These are phyloP conservation scores for Marchantia polymorpha DNA, from an alignment of 225 moss, liverwort and hornwort species.

Conservation along the genomic window DNA sequence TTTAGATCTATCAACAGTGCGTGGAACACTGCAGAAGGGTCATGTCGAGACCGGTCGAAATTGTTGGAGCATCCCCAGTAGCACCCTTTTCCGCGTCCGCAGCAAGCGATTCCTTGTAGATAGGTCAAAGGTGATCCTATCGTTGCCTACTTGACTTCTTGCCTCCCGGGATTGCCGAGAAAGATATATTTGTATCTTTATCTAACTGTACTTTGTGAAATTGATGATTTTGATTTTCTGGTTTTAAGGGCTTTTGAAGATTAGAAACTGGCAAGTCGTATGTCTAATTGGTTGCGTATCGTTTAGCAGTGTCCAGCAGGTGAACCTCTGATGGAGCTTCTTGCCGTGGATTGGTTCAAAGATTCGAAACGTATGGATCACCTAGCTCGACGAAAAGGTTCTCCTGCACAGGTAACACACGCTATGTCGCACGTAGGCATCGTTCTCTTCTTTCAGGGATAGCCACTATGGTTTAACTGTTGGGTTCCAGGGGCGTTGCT, in stretches of 20 bases:
- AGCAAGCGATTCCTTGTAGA: constrained; percentile 81
- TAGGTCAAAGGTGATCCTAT: constrained; percentile 61
- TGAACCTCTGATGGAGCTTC: constrained; percentile 80
- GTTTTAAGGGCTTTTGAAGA: too few relatives aligned
- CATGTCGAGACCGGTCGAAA: constrained; percentile 58
- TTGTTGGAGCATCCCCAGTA: constrained; percentile 80
- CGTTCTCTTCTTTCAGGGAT: too few relatives aligned
- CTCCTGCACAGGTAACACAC: constrained; percentile 54
- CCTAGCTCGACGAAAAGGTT: constrained; percentile 69
- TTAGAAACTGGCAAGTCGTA: too few relatives aligned
- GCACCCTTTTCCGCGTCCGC: constrained; percentile 66
- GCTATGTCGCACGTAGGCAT: too few relatives aligned
- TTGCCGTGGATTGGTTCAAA: constrained; percentile 90
- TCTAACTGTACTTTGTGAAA: not conserved
- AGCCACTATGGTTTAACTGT: too few relatives aligned
- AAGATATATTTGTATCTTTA: not conserved
- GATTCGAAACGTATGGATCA: constrained; percentile 78
- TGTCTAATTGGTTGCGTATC: not conserved
- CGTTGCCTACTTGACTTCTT: not conserved
- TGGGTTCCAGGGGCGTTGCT: too few relatives aligned
- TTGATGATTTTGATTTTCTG: not conserved
- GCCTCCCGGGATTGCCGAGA: too few relatives aligned
- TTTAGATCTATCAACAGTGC: constrained; percentile 60
- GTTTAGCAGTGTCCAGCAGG: constrained; percentile 73
- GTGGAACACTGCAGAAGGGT: constrained; percentile 58